A percentile compares a stretch with the other conserved stretches of the same genome.
Conservation (phyloP, 1,139 yeast species). For the Blastobotrys persicus region DNA sequence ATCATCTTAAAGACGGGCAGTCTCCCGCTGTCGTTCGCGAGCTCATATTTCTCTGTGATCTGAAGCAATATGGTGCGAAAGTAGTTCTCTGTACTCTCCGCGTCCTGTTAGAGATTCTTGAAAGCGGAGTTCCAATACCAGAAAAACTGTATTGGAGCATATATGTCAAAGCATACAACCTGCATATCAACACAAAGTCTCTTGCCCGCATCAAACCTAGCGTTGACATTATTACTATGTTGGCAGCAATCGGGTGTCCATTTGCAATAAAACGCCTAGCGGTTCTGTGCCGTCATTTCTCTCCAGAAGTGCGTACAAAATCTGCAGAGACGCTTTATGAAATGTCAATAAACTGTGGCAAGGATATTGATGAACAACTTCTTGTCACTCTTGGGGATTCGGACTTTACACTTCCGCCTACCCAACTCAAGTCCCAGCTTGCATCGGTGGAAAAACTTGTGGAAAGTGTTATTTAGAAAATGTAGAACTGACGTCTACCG, state of each 20-base stretch:
- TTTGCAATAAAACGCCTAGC: conserved; percentile 23
- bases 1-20: conserved; percentile 30
- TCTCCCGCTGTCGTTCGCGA: neutral
- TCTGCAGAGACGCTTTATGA: conserved; percentile 29
- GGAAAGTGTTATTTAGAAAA: too few relatives aligned
- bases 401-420: conserved; percentile 18
- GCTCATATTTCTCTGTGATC: conserved; percentile 19
- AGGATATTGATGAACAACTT: neutral
- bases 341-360: neutral
- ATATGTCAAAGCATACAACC: conserved; percentile 25
- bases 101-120: conserved; percentile 19
- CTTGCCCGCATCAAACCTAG: conserved; percentile 21
- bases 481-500: too few relatives aligned
- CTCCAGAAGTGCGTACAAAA: conserved; percentile 25
- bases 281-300: conserved; percentile 22
- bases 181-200: conserved; percentile 26
- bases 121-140: conserved; percentile 20
- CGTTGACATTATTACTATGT: conserved; percentile 21
- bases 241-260: conserved; percentile 23
- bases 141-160: conserved; percentile 12
- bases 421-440: neutral
- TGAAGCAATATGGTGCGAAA: conserved; percentile 16
- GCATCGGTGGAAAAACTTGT: conserved; percentile 13
- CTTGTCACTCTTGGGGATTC: conserved; percentile 17
- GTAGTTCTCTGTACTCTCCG: conserved; percentile 19